phyloP scores from a whole-genome alignment of 371 early-diverging fungal genomes.

The Apophysomyces ossiformis region DNA sequence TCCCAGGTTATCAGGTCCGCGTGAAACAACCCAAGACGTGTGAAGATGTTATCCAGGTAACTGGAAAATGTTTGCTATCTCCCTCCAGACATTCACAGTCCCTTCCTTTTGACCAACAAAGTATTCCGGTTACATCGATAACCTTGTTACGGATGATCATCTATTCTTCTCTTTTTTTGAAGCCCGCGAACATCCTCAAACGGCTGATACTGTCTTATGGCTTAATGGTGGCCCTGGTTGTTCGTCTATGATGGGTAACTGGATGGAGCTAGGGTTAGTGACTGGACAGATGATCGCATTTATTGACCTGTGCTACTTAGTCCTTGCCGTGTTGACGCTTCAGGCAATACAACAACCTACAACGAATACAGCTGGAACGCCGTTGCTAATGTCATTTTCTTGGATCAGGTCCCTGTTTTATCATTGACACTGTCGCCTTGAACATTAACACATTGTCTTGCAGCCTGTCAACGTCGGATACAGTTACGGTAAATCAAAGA shows the following conservation, averaged over 20 bases:
- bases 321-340: constrained; percentile 64
- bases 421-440: background rate
- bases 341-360: constrained; percentile 59
- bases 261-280: constrained; percentile 75
- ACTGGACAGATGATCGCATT: background rate
- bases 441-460: background rate
- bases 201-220: constrained; percentile 82
- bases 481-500: constrained; percentile 68
- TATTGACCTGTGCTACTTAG: constrained; percentile 17
- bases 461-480: constrained; percentile 81
- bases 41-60: constrained; percentile 40
- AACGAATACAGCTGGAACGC: constrained; percentile 80
- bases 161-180: constrained; percentile 90
- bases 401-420: constrained; percentile 63
- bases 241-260: constrained; percentile 74
- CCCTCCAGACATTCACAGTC: too few relatives aligned
- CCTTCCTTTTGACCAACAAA: background rate
- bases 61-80: too few relatives aligned
- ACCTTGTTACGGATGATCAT: constrained; percentile 57
- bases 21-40: constrained; percentile 38
- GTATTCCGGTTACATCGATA: constrained; percentile 66
- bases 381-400: constrained; percentile 80
- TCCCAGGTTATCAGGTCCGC: constrained; percentile 34
- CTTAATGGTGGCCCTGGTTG: constrained; percentile 85
- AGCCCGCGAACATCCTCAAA: constrained; percentile 69